Conservation (phyloP, 768 basidiomycete genomes). For the Lentinula lateritia region DNA sequence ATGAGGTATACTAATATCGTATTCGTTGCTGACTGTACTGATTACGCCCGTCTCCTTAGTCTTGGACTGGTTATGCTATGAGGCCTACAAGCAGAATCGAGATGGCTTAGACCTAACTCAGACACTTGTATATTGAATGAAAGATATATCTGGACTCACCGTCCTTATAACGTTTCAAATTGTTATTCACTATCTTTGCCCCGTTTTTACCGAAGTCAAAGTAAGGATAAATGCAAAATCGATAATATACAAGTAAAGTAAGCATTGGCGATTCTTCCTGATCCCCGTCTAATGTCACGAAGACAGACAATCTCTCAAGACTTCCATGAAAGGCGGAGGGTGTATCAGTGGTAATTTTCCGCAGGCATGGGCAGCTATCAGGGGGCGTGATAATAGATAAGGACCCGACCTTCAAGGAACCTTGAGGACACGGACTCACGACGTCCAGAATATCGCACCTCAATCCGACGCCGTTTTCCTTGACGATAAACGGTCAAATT, state of each 20-base stretch:
- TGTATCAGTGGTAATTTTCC: constrained; percentile 41
- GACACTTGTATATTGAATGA: neutral
- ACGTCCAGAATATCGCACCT: constrained; percentile 65
- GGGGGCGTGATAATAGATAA: neutral
- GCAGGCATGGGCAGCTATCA: constrained; percentile 46
- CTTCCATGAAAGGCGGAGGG: constrained; percentile 63
- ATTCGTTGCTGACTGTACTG: constrained; percentile 5
- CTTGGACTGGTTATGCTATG: constrained; percentile 92
- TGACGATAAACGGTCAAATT: constrained; percentile 57
- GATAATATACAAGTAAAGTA: neutral
- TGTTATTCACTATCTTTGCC: too few species aligned
- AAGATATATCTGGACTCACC: too few species aligned
- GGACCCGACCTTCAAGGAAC: neutral
- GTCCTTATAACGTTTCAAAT: too few species aligned
- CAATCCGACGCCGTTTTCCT: constrained; percentile 57
- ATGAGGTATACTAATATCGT: constrained; percentile 62
- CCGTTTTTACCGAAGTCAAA: neutral
- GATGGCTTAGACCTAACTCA: constrained; percentile 23
- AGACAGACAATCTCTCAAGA: constrained; percentile 38
- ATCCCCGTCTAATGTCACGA: constrained; percentile 10
- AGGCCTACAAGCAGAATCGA: constrained; percentile 70
- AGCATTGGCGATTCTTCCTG: neutral
- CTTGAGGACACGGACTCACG: constrained; percentile 28
- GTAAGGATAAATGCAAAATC: neutral
- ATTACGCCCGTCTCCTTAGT: constrained; percentile 37